phyloP scores from a whole-genome alignment of 768 basidiomycete genomes.

The Auriscalpium microsporum region DNA sequence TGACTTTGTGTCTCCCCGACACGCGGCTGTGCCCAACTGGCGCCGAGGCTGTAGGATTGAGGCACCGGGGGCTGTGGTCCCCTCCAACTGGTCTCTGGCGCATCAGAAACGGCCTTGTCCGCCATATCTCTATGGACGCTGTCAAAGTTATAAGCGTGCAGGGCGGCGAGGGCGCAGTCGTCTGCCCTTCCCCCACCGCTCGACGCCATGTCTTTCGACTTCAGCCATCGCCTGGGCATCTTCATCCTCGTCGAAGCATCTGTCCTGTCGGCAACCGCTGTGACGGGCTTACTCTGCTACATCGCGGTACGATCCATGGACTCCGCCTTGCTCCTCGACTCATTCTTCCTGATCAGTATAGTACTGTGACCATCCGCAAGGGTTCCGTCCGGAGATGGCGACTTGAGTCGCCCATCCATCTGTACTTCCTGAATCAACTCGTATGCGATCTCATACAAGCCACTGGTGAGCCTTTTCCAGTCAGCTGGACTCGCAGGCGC shows the following conservation, averaged over 20 bases:
- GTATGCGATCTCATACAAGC: slow-evolving; percentile 23
- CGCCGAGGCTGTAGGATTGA: no score
- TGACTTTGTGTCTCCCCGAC: no score
- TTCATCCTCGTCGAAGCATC: slow-evolving; percentile 20
- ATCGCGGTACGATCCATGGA: slow-evolving; percentile 14
- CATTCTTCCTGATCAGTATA: slow-evolving; percentile 10
- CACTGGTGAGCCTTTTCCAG: slow-evolving; percentile 11
- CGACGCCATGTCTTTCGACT: not conserved
- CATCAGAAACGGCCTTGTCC: no score
- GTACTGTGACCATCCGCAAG: slow-evolving; percentile 11
- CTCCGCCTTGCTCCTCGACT: not conserved
- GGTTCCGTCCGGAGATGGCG: slow-evolving; percentile 12
- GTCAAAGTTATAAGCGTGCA: no score
- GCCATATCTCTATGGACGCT: no score
- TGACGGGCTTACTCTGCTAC: slow-evolving; percentile 16
- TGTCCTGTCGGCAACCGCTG: slow-evolving; percentile 16
- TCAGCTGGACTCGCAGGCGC: no score
- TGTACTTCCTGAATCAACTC: slow-evolving; percentile 22
- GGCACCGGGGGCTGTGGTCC: no score
- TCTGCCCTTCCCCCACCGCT: not conserved
- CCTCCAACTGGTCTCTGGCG: no score
- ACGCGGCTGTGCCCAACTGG: no score
- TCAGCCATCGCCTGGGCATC: slow-evolving; percentile 18
- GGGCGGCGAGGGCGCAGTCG: not conserved
- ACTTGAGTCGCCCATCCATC: slow-evolving; percentile 18